Evolutionary conservation across 768 basidiomycete species (phyloP).

Genomic region (Podaxis carcinomalis): DNA sequence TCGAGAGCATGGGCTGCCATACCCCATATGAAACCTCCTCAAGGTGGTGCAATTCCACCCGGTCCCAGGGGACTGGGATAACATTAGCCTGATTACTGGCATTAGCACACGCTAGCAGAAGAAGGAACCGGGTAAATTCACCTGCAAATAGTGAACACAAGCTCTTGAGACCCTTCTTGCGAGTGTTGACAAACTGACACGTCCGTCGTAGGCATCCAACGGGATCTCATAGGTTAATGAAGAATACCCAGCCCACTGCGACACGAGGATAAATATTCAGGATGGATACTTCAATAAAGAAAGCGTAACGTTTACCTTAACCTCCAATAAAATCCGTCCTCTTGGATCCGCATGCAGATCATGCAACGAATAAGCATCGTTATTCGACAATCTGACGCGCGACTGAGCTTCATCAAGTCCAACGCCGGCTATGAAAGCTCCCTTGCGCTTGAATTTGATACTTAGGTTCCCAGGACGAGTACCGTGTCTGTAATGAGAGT

Average conservation of each 20-base stretch:
- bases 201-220: slow-evolving; percentile 61
- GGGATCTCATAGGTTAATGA: slow-evolving; percentile 75
- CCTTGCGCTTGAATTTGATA: slow-evolving; percentile 74
- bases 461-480: slow-evolving; percentile 41
- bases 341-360: slow-evolving; percentile 63
- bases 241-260: slow-evolving; percentile 66
- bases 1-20: slow-evolving; percentile 68
- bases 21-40: slow-evolving; percentile 66
- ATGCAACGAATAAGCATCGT: slow-evolving; percentile 57
- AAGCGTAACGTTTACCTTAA: slow-evolving; percentile 42
- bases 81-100: slow-evolving; percentile 48
- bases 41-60: slow-evolving; percentile 64
- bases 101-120: not conserved
- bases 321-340: slow-evolving; percentile 55
- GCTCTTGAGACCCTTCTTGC: slow-evolving; percentile 67
- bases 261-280: not conserved
- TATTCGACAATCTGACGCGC: slow-evolving; percentile 54
- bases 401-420: slow-evolving; percentile 67
- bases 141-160: slow-evolving; percentile 74
- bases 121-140: slow-evolving; percentile 16
- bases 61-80: slow-evolving; percentile 66
- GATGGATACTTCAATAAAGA: not conserved
- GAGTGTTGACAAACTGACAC: slow-evolving; percentile 61
- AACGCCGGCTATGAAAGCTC: slow-evolving; percentile 59
- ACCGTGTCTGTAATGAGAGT: slow-evolving; percentile 29